Evolutionary conservation across 805 yeast genomes (phyloP).

Genomic region (Spathaspora boniae): DNA sequence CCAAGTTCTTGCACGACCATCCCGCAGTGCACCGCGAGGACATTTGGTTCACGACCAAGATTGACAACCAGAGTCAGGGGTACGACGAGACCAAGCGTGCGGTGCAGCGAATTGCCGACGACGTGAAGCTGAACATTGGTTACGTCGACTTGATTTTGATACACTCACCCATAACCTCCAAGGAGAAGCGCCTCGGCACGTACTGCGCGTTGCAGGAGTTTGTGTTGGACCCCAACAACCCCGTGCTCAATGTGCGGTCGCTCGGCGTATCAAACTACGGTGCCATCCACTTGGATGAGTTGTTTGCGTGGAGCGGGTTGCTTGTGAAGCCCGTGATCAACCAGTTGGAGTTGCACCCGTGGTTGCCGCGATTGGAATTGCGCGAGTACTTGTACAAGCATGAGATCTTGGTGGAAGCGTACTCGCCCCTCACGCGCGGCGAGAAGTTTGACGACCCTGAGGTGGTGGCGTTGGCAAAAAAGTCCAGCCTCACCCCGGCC

Average conservation of each 20-base stretch:
- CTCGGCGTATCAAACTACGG: slow-evolving; percentile 83
- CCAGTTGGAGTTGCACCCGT: slow-evolving; percentile 70
- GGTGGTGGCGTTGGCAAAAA: slow-evolving; percentile 46
- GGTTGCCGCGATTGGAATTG: slow-evolving; percentile 42
- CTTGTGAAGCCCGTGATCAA: slow-evolving; percentile 57
- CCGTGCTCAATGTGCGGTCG: slow-evolving; percentile 53
- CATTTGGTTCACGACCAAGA: slow-evolving; percentile 38
- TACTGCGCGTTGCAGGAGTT: slow-evolving; percentile 76
- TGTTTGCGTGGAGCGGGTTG: slow-evolving; percentile 53
- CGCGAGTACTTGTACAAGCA: slow-evolving; percentile 57
- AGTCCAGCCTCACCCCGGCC: slow-evolving; percentile 49
- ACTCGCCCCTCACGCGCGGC: slow-evolving; percentile 74
- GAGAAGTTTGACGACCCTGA: slow-evolving; percentile 52
- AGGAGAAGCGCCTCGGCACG: slow-evolving; percentile 51
- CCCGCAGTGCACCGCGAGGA: slow-evolving; percentile 29
- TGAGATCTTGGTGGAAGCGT: slow-evolving; percentile 66
- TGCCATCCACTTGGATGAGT: slow-evolving; percentile 52
- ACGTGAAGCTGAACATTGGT: slow-evolving; percentile 28
- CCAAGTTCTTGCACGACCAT: slow-evolving; percentile 46
- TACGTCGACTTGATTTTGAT: slow-evolving; percentile 40
- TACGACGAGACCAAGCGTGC: slow-evolving; percentile 32
- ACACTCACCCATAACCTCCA: slow-evolving; percentile 50
- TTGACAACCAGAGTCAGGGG: slow-evolving; percentile 28
- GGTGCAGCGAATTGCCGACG: slow-evolving; percentile 25
- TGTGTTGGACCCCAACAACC: slow-evolving; percentile 36